Conservation (phyloP, 129 eudicot species). For the Arctium lappa region DNA sequence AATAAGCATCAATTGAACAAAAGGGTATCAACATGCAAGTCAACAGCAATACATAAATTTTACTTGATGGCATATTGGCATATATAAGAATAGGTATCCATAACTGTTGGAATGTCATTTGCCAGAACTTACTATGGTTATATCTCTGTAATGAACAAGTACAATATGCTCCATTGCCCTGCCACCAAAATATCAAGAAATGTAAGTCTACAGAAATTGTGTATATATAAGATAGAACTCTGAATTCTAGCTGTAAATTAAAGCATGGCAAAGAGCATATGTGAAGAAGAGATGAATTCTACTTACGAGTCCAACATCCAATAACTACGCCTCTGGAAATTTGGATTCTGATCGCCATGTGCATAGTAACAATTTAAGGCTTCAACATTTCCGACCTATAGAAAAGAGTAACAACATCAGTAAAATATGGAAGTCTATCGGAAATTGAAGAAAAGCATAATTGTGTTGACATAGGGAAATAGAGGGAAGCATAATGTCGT, state of each 20-base stretch:
- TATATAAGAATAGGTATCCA: not conserved
- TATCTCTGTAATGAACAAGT: constrained; percentile 97
- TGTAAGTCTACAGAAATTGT: constrained; percentile 1
- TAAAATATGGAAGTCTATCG: not conserved
- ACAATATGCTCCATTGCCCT: constrained; percentile 95
- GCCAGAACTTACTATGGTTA: constrained; percentile 49
- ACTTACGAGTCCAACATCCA: constrained; percentile 97
- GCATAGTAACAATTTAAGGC: constrained; percentile 96
- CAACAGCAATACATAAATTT: not conserved
- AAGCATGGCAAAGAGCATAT: not conserved
- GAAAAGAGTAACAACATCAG: constrained; percentile 12
- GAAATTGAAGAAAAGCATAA: not conserved
- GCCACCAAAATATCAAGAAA: constrained; percentile 19
- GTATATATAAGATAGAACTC: not conserved
- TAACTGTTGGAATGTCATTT: not conserved
- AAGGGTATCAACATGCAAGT: not conserved
- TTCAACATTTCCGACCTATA: constrained; percentile 90
- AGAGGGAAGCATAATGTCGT: not conserved
- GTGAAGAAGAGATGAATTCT: not conserved
- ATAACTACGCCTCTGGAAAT: constrained; percentile 92
- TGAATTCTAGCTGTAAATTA: not conserved
- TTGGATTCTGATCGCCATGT: constrained; percentile 67
- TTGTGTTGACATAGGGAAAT: not conserved
- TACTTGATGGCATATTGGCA: not conserved
- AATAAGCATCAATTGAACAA: not conserved